These are phyloP conservation scores for Pichia deserticola DNA, from an alignment of 805 yeast genomes.

Conservation along the genomic window DNA sequence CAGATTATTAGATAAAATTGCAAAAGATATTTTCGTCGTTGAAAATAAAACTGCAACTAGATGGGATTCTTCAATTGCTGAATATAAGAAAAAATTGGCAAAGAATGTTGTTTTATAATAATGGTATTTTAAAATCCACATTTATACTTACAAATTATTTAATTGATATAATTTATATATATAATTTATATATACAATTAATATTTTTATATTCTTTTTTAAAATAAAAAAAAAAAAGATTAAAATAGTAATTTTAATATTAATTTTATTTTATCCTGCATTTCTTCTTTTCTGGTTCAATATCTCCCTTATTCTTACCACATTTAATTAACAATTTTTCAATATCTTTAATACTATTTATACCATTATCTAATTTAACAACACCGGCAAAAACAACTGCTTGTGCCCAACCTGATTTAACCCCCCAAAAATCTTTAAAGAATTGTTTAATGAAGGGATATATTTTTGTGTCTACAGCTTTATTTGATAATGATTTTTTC, in stretches of 20 bases:
- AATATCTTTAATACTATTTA: slow-evolving; percentile 28
- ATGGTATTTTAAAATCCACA: not conserved
- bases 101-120: slow-evolving; percentile 69
- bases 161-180: no score
- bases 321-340: slow-evolving; percentile 1
- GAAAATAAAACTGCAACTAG: slow-evolving; percentile 92
- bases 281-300: not conserved
- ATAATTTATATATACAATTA: not conserved
- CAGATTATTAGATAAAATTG: slow-evolving; percentile 94
- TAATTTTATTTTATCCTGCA: not conserved
- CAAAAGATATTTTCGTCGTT: slow-evolving; percentile 94
- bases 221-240: no score
- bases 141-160: no score
- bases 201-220: not conserved
- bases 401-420: slow-evolving; percentile 98
- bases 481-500: slow-evolving; percentile 8
- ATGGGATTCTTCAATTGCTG: slow-evolving; percentile 90
- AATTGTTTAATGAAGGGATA: slow-evolving; percentile 22
- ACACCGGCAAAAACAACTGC: slow-evolving; percentile 87
- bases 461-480: slow-evolving; percentile 36
- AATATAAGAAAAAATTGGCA: slow-evolving; percentile 92
- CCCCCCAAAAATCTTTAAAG: slow-evolving; percentile 72
- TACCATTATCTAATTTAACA: slow-evolving; percentile 59
- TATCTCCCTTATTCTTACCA: not conserved
- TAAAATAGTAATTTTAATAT: no score